Conservation (phyloP, 176 grass and related monocot genomes). For the Paspalum notatum region DNA sequence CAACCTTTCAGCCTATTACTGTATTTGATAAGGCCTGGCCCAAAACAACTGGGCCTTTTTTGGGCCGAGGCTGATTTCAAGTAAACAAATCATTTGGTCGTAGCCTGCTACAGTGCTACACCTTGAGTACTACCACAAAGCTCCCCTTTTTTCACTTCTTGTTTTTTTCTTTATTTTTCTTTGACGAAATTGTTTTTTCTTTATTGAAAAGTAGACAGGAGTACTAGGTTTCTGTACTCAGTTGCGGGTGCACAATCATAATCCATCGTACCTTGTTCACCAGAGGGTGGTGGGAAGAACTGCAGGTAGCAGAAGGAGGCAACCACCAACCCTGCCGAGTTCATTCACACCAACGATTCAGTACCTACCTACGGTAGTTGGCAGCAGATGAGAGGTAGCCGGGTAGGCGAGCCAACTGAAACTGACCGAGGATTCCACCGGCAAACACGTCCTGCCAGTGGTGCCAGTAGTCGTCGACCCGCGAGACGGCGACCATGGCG, state of each 20-base stretch:
- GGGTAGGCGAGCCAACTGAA: neutral
- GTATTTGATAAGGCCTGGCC: neutral
- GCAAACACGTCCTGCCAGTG: conserved; percentile 61
- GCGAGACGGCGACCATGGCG: conserved; percentile 44
- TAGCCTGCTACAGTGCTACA: neutral
- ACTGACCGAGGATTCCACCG: conserved; percentile 29
- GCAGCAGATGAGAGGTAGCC: neutral
- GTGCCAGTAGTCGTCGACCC: conserved; percentile 61
- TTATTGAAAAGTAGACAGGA: too few relatives aligned
- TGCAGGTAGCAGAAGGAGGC: conserved; percentile 52
- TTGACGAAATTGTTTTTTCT: too few relatives aligned
- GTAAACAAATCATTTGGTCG: neutral
- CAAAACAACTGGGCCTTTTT: neutral
- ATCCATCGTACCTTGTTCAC: conserved; percentile 34
- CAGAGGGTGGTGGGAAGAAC: conserved; percentile 43
- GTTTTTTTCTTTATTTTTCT: too few relatives aligned
- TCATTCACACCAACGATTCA: neutral
- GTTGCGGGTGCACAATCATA: neutral
- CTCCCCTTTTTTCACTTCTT: too few relatives aligned
- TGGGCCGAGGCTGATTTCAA: neutral
- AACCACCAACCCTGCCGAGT: conserved; percentile 32
- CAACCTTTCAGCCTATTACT: neutral
- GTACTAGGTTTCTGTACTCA: neutral
- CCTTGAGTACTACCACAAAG: too few relatives aligned
- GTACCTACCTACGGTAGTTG: neutral